Conservation (phyloP, 1,284 basidiomycete species). For the Stygiomarasmius scandens region DNA sequence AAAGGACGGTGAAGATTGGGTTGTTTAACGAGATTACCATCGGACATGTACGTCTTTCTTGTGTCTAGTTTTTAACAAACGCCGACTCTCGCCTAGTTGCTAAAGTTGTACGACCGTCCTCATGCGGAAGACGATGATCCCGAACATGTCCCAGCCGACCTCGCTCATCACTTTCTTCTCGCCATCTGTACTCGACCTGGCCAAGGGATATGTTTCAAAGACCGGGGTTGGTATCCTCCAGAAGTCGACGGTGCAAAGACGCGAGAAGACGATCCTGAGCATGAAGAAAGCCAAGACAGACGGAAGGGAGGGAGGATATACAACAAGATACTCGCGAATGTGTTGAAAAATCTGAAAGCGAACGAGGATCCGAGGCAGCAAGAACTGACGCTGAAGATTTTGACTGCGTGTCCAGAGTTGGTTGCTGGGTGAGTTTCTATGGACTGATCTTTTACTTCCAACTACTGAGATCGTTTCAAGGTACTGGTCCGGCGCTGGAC, state of each 20-base stretch:
- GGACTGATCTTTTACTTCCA: neutral
- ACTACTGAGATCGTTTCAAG: constrained; percentile 37
- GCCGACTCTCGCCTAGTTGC: constrained; percentile 44
- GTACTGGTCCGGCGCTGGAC: constrained; percentile 75
- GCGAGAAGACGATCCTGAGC: constrained; percentile 25
- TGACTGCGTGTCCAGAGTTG: constrained; percentile 84
- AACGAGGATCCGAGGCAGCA: constrained; percentile 88
- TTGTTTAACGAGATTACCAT: constrained; percentile 69
- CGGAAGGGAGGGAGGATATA: constrained; percentile 56
- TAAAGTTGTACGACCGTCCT: constrained; percentile 68
- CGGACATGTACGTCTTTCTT: constrained; percentile 50
- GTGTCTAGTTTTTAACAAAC: neutral
- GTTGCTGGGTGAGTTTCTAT: constrained; percentile 62
- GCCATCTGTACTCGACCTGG: constrained; percentile 86
- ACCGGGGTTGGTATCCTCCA: constrained; percentile 90
- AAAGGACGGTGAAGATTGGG: constrained; percentile 66
- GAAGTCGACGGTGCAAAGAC: constrained; percentile 38
- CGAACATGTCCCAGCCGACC: constrained; percentile 71
- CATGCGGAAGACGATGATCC: constrained; percentile 52
- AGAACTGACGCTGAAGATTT: constrained; percentile 80
- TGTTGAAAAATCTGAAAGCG: constrained; percentile 75
- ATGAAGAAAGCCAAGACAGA: constrained; percentile 29
- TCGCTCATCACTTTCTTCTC: constrained; percentile 87
- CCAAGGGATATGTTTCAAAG: constrained; percentile 84
- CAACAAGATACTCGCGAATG: constrained; percentile 83